Conservation (phyloP, 2,329 filamentous ascomycete genomes). For the Pseudopyrenochaeta lycopersici region DNA sequence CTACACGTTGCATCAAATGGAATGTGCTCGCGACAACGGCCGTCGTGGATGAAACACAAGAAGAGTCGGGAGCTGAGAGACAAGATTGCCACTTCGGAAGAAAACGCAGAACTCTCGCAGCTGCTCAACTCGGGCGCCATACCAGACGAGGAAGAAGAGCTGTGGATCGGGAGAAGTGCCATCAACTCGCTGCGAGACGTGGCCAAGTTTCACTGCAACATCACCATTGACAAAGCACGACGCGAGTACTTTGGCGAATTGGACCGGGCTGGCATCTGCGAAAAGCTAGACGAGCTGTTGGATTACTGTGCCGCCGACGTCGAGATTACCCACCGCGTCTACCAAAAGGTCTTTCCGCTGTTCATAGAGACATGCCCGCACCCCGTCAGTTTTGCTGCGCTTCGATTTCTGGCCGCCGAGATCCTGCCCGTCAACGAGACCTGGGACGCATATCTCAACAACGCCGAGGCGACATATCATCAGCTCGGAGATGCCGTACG, state of each 20-base stretch:
- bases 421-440: conserved; percentile 89
- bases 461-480: conserved; percentile 85
- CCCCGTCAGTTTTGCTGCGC: conserved; percentile 93
- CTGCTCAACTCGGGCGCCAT: conserved; percentile 74
- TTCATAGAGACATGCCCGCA: conserved; percentile 93
- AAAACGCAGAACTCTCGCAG: conserved; percentile 74
- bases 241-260: conserved; percentile 88
- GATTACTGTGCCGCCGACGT: conserved; percentile 97
- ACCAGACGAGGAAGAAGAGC: conserved; percentile 86
- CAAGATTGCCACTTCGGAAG: conserved; percentile 75
- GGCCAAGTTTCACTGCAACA: conserved; percentile 92
- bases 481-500: conserved; percentile 79
- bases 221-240: conserved; percentile 88
- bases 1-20: conserved; percentile 97
- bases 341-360: conserved; percentile 88
- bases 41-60: conserved; percentile 96
- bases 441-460: conserved; percentile 86
- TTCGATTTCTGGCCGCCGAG: conserved; percentile 91
- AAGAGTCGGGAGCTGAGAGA: conserved; percentile 88
- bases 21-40: conserved; percentile 96
- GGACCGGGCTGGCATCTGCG: conserved; percentile 73
- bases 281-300: conserved; percentile 80
- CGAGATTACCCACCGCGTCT: conserved; percentile 90
- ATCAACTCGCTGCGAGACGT: conserved; percentile 95
- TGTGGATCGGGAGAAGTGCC: conserved; percentile 95